Evolutionary conservation across 2,329 filamentous ascomycete genomes (phyloP).

Genomic region (Hortaea werneckii): DNA sequence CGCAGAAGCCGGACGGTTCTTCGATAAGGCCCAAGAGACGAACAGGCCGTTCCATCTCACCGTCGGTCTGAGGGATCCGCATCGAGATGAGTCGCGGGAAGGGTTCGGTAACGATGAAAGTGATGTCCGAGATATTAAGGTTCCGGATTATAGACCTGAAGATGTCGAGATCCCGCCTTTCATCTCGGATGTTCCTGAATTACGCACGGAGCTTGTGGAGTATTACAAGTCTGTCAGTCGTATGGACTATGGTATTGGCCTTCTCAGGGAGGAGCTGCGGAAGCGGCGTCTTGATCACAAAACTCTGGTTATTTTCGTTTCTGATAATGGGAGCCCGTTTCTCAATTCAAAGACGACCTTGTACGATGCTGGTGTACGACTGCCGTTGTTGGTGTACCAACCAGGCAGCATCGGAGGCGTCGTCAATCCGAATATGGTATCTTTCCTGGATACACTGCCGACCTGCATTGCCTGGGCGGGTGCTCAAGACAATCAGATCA

Average conservation of each 20-base stretch:
- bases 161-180: slow-evolving; percentile 32
- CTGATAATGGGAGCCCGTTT: slow-evolving; percentile 42
- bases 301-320: slow-evolving; percentile 39
- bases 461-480: slow-evolving; percentile 35
- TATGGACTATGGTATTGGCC: slow-evolving; percentile 33
- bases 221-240: slow-evolving; percentile 33
- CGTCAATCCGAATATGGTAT: slow-evolving; percentile 36
- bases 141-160: slow-evolving; percentile 12
- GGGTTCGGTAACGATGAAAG: slow-evolving; percentile 34
- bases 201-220: slow-evolving; percentile 32
- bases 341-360: slow-evolving; percentile 44
- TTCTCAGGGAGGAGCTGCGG: slow-evolving; percentile 29
- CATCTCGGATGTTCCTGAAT: slow-evolving; percentile 6
- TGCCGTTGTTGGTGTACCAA: slow-evolving; percentile 34
- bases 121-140: slow-evolving; percentile 5
- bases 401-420: slow-evolving; percentile 22
- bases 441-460: slow-evolving; percentile 38
- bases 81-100: slow-evolving; percentile 31
- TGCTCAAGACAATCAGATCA: neutral
- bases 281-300: slow-evolving; percentile 22
- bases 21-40: slow-evolving; percentile 24
- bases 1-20: slow-evolving; percentile 30
- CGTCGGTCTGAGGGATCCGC: slow-evolving; percentile 39
- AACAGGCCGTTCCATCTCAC: slow-evolving; percentile 36
- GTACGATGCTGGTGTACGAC: slow-evolving; percentile 37